Conservation (phyloP, 495 filamentous ascomycete genomes). For the Massariosphaeria phaeospora region DNA sequence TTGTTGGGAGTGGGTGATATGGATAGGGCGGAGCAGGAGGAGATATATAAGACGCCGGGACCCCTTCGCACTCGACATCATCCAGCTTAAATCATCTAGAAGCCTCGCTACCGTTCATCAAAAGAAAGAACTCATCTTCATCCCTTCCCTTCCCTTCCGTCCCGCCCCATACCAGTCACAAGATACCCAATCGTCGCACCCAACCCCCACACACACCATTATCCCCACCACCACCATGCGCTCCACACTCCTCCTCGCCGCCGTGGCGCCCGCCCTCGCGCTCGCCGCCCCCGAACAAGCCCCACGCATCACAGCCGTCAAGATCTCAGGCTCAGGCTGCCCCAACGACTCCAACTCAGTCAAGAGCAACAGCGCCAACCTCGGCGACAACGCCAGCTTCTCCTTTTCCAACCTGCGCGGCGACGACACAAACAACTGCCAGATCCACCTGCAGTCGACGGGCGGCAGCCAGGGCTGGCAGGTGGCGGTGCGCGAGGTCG, state of each 20-base stretch:
- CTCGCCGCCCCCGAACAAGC: background rate
- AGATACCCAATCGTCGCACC: too few relatives aligned
- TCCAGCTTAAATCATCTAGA: background rate
- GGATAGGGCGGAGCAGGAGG: background rate
- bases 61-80: background rate
- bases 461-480: conserved; percentile 17
- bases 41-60: conserved; percentile 7
- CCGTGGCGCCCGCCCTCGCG: background rate
- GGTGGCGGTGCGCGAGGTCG: conserved; percentile 16
- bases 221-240: conserved; percentile 9
- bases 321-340: conserved; percentile 16
- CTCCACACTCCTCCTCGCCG: conserved; percentile 10
- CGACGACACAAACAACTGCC: conserved; percentile 22
- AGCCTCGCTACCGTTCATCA: background rate
- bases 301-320: conserved; percentile 4
- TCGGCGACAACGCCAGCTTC: conserved; percentile 11
- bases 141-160: conserved; percentile 2
- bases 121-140: background rate
- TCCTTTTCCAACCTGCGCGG: conserved; percentile 15
- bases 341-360: conserved; percentile 16
- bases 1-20: background rate
- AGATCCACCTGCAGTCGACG: conserved; percentile 14
- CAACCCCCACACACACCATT: too few relatives aligned
- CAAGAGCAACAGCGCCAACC: background rate
- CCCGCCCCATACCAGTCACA: too few relatives aligned